phyloP scores from a whole-genome alignment of 2,329 filamentous ascomycete species.

The Cordyceps farinosa region DNA sequence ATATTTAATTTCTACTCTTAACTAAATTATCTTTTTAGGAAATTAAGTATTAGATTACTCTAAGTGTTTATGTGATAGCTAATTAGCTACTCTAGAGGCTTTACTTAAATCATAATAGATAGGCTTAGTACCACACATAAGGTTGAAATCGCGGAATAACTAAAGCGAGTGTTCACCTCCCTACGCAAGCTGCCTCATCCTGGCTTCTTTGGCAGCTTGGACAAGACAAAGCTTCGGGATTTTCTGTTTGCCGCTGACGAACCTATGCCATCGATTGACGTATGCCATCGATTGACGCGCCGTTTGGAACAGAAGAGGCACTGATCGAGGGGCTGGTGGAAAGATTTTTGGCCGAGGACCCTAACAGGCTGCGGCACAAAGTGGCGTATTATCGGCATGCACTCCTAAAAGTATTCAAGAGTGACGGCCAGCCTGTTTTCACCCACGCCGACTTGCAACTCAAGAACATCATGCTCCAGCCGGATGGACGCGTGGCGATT shows the following conservation, averaged over 20 bases:
- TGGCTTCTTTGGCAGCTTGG: slow-evolving; percentile 19
- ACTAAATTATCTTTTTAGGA: too few relatives aligned
- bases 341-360: slow-evolving; percentile 7
- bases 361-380: slow-evolving; percentile 5
- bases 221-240: slow-evolving; percentile 17
- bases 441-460: slow-evolving; percentile 13
- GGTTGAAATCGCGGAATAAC: too few relatives aligned
- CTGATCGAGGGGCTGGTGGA: slow-evolving; percentile 3
- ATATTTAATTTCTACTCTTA: too few relatives aligned
- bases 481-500: slow-evolving; percentile 8
- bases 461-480: slow-evolving; percentile 9
- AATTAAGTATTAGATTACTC: too few relatives aligned
- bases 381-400: slow-evolving; percentile 12
- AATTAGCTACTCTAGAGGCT: too few relatives aligned
- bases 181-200: slow-evolving; percentile 15
- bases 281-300: background rate
- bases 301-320: slow-evolving; percentile 16
- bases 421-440: slow-evolving; percentile 1
- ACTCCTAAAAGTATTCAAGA: slow-evolving; percentile 2
- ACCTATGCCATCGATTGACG: slow-evolving; percentile 7
- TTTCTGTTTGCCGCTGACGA: slow-evolving; percentile 17
- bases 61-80: too few relatives aligned
- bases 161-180: background rate
- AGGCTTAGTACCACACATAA: too few relatives aligned
- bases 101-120: too few relatives aligned